A percentile compares a stretch with the other conserved stretches of the same genome.
These are phyloP conservation scores for Tricholoma bakamatsutake DNA, from an alignment of 768 basidiomycete genomes.

Conservation along the genomic window DNA sequence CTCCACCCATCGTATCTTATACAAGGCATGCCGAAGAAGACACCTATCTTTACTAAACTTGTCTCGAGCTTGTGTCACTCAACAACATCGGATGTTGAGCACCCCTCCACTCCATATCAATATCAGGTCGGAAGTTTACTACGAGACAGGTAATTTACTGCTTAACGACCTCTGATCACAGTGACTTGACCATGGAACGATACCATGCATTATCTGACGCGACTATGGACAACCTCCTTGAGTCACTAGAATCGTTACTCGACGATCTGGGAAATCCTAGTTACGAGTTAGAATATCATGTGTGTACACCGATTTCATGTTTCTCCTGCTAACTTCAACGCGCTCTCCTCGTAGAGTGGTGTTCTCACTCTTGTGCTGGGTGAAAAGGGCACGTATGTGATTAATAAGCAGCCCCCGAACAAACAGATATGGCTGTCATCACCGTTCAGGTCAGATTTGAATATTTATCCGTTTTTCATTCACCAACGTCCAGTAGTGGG, in stretches of 20 bases:
- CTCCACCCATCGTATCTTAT: not conserved
- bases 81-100: constrained; percentile 27
- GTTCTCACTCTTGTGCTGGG: constrained; percentile 81
- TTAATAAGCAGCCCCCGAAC: constrained; percentile 97
- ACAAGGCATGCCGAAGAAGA: not conserved
- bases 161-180: constrained; percentile 11
- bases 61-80: not conserved
- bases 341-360: constrained; percentile 55
- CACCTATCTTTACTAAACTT: not conserved
- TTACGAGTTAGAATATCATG: constrained; percentile 88
- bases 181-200: constrained; percentile 47
- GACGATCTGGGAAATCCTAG: constrained; percentile 48
- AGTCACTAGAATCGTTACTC: constrained; percentile 67
- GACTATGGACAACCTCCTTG: constrained; percentile 74
- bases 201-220: constrained; percentile 72
- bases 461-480: not conserved
- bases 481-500: constrained; percentile 46
- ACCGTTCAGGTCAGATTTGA: constrained; percentile 60
- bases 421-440: constrained; percentile 97
- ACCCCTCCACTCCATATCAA: constrained; percentile 57
- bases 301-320: constrained; percentile 27
- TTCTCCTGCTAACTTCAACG: not conserved
- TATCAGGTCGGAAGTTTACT: constrained; percentile 38
- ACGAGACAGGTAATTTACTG: not conserved
- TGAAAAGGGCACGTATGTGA: constrained; percentile 80